Conservation (phyloP, 2,329 filamentous ascomycete genomes). For the Alternaria gaisen region DNA sequence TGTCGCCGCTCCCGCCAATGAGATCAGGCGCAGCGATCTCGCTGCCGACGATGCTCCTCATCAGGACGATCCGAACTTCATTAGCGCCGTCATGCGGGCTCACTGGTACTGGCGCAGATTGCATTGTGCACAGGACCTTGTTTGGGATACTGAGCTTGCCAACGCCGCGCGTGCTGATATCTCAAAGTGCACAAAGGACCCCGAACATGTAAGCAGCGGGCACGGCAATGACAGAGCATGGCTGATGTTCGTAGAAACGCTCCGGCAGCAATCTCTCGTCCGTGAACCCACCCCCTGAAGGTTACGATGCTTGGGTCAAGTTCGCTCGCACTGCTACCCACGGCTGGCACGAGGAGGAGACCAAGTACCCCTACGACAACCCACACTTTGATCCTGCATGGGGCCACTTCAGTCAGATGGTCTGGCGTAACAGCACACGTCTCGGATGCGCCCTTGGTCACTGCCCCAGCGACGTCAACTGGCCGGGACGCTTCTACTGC, state of each 20-base stretch:
- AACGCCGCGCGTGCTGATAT: conserved; percentile 37
- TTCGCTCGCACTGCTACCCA: conserved; percentile 40
- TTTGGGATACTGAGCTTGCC: conserved; percentile 43
- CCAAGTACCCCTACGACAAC: conserved; percentile 46
- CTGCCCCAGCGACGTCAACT: conserved; percentile 33
- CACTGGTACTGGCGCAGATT: conserved; percentile 50
- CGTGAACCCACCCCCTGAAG: conserved; percentile 30
- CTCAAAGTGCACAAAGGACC: conserved; percentile 33
- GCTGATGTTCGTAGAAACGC: conserved; percentile 35
- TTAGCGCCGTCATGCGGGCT: conserved; percentile 43
- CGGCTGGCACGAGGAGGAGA: conserved; percentile 50
- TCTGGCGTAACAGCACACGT: conserved; percentile 49
- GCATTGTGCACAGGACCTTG: conserved; percentile 48
- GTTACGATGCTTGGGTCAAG: conserved; percentile 41
- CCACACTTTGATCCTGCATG: conserved; percentile 40
- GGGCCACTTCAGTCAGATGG: conserved; percentile 52
- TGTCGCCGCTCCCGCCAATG: conserved; percentile 32
- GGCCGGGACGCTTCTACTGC: conserved; percentile 48
- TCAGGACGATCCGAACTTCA: conserved; percentile 42
- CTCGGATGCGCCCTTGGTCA: conserved; percentile 48
- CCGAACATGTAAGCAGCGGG: conserved; percentile 38
- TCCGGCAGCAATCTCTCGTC: conserved; percentile 48
- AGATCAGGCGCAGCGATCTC: conserved; percentile 26
- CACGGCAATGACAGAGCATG: not conserved
- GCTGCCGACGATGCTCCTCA: conserved; percentile 33